Base-by-base conservation (phyloP, 371 early-diverging fungal genomes). In the Mortierella sp. region DNA sequence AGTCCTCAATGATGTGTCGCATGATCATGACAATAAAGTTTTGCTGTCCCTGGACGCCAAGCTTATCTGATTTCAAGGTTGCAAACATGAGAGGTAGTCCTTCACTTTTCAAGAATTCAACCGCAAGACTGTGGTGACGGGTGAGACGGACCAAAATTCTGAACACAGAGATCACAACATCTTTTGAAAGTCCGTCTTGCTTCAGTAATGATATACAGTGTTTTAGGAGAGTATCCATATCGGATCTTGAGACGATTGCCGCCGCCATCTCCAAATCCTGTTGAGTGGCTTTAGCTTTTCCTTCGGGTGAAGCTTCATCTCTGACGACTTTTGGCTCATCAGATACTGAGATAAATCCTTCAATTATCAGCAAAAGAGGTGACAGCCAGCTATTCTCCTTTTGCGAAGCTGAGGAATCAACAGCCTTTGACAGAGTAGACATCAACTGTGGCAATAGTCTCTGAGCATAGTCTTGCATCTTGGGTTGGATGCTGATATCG, bases 1-100 rank as follows among this genome's bases (percentile, higher is more conserved):
- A 78, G 72, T 90, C 86, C 80, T 98, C 98, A 47, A 96, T 87
- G 13, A 95, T 86, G 65, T 98, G 96, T 2, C 98, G 91, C 61
- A 98, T 78, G 58, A 98, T 92, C 64, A 97, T 90, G 37, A 93
- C 85, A 34, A 91, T 89, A 37, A 93, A 87, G 8, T 90, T 86
- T 62, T 90, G 93, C 51, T 95, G 93, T 6, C 93, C 91, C 61
- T 87, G 87, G 54, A 94, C 89, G 12, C 86, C 86, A 58, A 89
- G 88, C 17, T 89, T 75, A 45, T 84, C 83, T 4, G 72, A 64
- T 8, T 88, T 82, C 31, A 85, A 82, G 7, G 85, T 78, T 9
- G 85, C 78, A 64, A 95, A 88, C 22, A 95, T 70, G 19, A 89
- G 64, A 1, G 86, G 83, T 32, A 96, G 72, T 7, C 95, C 93